Evolutionary conservation across 257 asterid genomes (phyloP).

Genomic region (Primulina tabacum): DNA sequence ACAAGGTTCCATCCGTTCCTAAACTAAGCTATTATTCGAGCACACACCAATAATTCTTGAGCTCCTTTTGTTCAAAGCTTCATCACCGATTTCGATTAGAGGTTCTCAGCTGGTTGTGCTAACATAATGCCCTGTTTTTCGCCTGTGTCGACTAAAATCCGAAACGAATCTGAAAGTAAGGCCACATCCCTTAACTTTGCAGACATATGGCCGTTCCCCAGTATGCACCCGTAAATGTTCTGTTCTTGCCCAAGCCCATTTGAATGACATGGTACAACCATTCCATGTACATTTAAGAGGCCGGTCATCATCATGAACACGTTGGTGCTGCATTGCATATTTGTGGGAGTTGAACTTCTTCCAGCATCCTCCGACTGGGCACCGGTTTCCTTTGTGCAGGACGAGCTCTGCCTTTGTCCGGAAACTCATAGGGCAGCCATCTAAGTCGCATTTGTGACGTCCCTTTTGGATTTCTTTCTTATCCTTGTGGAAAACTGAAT

Average conservation of each 20-base stretch:
- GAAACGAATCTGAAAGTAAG: conserved; percentile 87
- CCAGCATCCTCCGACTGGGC: conserved; percentile 73
- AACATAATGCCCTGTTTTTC: conserved; percentile 74
- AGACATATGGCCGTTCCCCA: conserved; percentile 72
- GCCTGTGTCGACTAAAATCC: conserved; percentile 82
- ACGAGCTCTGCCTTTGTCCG: conserved; percentile 60
- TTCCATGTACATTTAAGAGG: conserved; percentile 87
- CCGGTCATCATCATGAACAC: conserved; percentile 77
- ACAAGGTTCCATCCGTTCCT: conserved; percentile 25
- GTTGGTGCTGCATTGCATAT: conserved; percentile 62
- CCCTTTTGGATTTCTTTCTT: conserved; percentile 38
- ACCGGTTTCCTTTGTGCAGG: conserved; percentile 60
- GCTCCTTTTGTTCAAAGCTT: conserved; percentile 25
- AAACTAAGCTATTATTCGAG: conserved; percentile 30
- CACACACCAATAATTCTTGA: conserved; percentile 21
- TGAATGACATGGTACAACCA: conserved; percentile 80
- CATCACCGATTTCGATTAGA: background rate
- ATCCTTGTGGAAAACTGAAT: conserved; percentile 22
- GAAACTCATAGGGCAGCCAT: conserved; percentile 69
- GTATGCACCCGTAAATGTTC: conserved; percentile 88
- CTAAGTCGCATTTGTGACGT: conserved; percentile 53
- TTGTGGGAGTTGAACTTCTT: conserved; percentile 81
- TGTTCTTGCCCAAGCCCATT: conserved; percentile 98
- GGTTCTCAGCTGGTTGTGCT: conserved; percentile 21
- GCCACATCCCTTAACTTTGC: conserved; percentile 75